Conservation (phyloP, 371 early-diverging fungal genomes). For the Fennellomyces sp. region DNA sequence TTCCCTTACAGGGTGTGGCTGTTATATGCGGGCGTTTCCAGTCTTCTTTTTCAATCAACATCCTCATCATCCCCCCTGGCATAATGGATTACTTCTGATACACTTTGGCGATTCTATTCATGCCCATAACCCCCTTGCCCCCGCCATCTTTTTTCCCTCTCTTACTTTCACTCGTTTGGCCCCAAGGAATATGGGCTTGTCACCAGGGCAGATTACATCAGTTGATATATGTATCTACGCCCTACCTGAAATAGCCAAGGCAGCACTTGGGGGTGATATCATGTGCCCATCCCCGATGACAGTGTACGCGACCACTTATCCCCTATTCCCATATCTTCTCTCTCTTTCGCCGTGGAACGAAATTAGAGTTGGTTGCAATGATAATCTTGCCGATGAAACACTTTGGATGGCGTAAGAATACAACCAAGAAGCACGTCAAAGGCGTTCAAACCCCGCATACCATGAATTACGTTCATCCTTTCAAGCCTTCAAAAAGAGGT, state of each 20-base stretch:
- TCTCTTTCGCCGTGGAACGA: neutral
- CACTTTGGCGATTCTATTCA: neutral
- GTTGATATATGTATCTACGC: neutral
- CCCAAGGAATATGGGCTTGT: neutral
- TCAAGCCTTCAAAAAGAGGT: no score
- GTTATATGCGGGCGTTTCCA: no score
- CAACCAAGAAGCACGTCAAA: neutral
- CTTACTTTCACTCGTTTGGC: neutral
- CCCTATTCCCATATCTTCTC: no score
- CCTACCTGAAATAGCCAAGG: neutral
- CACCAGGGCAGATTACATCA: slow-evolving; percentile 7
- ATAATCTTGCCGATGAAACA: slow-evolving; percentile 7
- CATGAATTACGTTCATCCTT: no score
- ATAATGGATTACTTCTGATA: neutral
- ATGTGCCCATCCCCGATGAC: neutral
- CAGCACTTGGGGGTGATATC: neutral
- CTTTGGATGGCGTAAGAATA: slow-evolving; percentile 2
- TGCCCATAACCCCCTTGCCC: neutral
- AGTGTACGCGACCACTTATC: no score
- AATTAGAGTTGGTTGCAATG: neutral
- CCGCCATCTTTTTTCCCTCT: neutral
- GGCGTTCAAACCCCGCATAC: neutral
- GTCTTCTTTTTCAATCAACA: no score
- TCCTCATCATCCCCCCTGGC: neutral
- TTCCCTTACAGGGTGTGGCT: neutral